These are phyloP conservation scores for Ogataea nakhonphanomensis DNA, from an alignment of 805 yeast species.

Conservation along the genomic window DNA sequence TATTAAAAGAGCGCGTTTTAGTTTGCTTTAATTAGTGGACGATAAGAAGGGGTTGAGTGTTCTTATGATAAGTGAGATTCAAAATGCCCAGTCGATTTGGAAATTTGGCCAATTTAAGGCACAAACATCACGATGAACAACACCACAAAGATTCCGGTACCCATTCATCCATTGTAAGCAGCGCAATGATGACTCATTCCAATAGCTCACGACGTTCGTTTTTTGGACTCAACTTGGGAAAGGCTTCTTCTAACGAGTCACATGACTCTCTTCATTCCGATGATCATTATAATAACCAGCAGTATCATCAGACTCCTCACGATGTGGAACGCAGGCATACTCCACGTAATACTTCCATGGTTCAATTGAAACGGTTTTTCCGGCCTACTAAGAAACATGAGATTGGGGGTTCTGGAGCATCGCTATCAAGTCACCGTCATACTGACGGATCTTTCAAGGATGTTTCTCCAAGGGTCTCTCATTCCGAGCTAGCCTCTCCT, in stretches of 20 bases:
- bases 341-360: conserved; percentile 47
- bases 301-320: conserved; percentile 18
- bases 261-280: conserved; percentile 25
- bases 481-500: conserved; percentile 29
- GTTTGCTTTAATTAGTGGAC: not conserved
- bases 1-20: not conserved
- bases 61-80: not conserved
- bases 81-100: conserved; percentile 32
- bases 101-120: conserved; percentile 23
- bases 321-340: conserved; percentile 7
- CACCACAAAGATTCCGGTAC: conserved; percentile 15
- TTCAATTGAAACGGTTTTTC: conserved; percentile 68
- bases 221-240: conserved; percentile 29
- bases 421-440: conserved; percentile 31
- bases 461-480: conserved; percentile 22
- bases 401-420: conserved; percentile 18
- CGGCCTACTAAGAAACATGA: conserved; percentile 46
- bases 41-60: not conserved
- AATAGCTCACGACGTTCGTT: conserved; percentile 29
- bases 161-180: conserved; percentile 14
- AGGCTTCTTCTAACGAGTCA: conserved; percentile 30
- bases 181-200: conserved; percentile 23
- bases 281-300: conserved; percentile 20
- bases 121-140: conserved; percentile 25
- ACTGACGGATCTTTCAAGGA: conserved; percentile 18